Evolutionary conservation across 2,329 filamentous ascomycete species (phyloP).

Genomic region (Cladosporium oxysporum): DNA sequence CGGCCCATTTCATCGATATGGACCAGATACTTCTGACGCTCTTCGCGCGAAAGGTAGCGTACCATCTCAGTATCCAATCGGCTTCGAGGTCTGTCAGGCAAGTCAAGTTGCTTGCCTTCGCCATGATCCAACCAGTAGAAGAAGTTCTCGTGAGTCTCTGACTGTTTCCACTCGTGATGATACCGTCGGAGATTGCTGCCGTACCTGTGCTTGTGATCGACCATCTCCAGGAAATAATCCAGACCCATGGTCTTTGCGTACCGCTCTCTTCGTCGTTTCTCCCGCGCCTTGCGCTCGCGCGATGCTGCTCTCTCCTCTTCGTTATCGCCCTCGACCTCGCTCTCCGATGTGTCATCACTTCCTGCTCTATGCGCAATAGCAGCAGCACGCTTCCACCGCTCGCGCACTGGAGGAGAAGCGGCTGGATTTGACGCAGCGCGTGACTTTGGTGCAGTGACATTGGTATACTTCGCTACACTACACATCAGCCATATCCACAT

Average conservation of each 20-base stretch:
- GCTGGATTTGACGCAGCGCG: constrained; percentile 32
- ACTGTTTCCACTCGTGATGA: constrained; percentile 79
- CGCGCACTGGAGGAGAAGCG: constrained; percentile 44
- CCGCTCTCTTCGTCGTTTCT: constrained; percentile 60
- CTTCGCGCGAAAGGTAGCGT: constrained; percentile 79
- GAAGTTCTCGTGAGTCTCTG: constrained; percentile 80
- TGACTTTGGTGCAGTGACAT: constrained; percentile 50
- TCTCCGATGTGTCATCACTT: constrained; percentile 60
- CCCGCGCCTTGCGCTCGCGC: constrained; percentile 45
- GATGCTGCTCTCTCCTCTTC: constrained; percentile 39
- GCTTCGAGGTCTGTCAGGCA: constrained; percentile 71
- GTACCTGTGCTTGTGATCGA: constrained; percentile 74
- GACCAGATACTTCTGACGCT: constrained; percentile 78
- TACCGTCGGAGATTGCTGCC: constrained; percentile 80
- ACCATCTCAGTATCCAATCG: constrained; percentile 76
- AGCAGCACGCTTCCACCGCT: constrained; percentile 75
- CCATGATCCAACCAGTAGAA: constrained; percentile 93
- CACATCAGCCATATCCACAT: constrained; percentile 22
- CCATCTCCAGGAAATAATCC: constrained; percentile 82
- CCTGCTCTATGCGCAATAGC: constrained; percentile 71
- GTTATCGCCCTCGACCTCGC: constrained; percentile 46
- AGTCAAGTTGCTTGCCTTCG: constrained; percentile 68
- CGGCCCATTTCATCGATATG: constrained; percentile 71
- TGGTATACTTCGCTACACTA: constrained; percentile 52
- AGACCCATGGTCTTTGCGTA: constrained; percentile 79